Evolutionary conservation across 208 protist species (phyloP).

Genomic region (Histomonas meleagridis): DNA sequence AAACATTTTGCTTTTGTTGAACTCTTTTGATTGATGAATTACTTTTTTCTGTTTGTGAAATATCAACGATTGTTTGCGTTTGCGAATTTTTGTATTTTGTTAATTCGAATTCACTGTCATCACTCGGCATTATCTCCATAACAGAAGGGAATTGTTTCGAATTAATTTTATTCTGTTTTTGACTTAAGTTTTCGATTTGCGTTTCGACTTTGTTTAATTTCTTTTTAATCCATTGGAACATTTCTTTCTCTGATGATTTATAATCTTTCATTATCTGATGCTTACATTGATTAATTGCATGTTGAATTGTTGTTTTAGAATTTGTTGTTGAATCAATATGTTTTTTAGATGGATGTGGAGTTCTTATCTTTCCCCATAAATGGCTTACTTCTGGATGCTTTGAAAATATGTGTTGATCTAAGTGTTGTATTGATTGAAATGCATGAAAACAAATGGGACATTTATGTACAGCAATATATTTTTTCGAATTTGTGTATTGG

Average conservation of each 20-base stretch:
- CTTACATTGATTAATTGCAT: neutral
- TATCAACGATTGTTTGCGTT: no score
- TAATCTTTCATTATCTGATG: neutral
- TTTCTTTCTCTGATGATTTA: neutral
- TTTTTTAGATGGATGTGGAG: neutral
- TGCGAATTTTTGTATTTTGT: no score
- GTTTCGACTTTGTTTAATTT: neutral
- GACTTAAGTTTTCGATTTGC: neutral
- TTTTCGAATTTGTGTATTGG: neutral
- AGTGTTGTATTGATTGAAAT: neutral
- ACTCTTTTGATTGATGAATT: no score
- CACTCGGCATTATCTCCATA: no score
- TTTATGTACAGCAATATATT: neutral
- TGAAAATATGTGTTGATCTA: neutral
- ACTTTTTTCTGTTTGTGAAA: no score
- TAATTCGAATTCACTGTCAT: no score
- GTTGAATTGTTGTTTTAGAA: neutral
- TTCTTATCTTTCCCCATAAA: neutral
- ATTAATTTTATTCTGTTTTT: no score
- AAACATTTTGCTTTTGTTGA: no score
- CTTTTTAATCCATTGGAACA: neutral
- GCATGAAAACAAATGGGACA: neutral
- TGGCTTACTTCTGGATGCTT: neutral
- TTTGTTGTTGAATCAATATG: neutral
- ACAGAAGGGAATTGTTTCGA: no score